phyloP scores from a whole-genome alignment of 495 filamentous ascomycete species.

The Hamigera avellanea region DNA sequence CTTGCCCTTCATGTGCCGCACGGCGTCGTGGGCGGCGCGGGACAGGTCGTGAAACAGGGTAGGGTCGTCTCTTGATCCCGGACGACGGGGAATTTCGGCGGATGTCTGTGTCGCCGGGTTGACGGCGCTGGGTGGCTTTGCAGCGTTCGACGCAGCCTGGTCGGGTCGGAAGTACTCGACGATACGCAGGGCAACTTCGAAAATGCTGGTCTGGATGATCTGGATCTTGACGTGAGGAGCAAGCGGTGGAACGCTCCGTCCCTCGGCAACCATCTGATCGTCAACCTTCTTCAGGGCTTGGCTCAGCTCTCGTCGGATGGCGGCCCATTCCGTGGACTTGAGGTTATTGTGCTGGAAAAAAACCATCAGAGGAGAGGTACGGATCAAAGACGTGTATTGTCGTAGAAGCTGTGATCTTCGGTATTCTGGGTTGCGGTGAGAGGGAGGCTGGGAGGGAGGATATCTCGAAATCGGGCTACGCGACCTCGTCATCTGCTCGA shows the following conservation, averaged over 20 bases:
- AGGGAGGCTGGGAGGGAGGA: slow-evolving; percentile 74
- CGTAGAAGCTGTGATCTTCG: slow-evolving; percentile 93
- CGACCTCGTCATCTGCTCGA: slow-evolving; percentile 41
- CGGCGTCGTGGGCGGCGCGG: slow-evolving; percentile 49
- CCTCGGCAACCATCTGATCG: slow-evolving; percentile 36
- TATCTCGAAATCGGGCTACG: slow-evolving; percentile 40
- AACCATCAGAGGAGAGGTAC: slow-evolving; percentile 76
- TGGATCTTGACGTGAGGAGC: slow-evolving; percentile 59
- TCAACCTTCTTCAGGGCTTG: slow-evolving; percentile 59
- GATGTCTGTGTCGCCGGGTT: slow-evolving; percentile 32
- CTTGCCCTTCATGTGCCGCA: slow-evolving; percentile 37
- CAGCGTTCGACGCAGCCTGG: slow-evolving; percentile 15
- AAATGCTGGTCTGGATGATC: slow-evolving; percentile 78
- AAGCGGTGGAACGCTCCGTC: slow-evolving; percentile 26
- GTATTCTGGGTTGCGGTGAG: slow-evolving; percentile 70
- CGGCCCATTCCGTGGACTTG: slow-evolving; percentile 74
- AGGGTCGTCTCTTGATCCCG: slow-evolving; percentile 31
- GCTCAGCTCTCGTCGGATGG: slow-evolving; percentile 70
- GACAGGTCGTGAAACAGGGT: slow-evolving; percentile 66
- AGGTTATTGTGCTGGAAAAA: slow-evolving; percentile 98
- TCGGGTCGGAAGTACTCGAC: slow-evolving; percentile 75
- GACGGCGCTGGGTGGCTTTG: slow-evolving; percentile 24
- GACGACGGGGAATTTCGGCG: slow-evolving; percentile 18
- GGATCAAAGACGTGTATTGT: slow-evolving; percentile 85
- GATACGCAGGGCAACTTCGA: slow-evolving; percentile 69